Base-by-base conservation (phyloP, 1,284 basidiomycete species). In the Apiotrichum porosum region DNA sequence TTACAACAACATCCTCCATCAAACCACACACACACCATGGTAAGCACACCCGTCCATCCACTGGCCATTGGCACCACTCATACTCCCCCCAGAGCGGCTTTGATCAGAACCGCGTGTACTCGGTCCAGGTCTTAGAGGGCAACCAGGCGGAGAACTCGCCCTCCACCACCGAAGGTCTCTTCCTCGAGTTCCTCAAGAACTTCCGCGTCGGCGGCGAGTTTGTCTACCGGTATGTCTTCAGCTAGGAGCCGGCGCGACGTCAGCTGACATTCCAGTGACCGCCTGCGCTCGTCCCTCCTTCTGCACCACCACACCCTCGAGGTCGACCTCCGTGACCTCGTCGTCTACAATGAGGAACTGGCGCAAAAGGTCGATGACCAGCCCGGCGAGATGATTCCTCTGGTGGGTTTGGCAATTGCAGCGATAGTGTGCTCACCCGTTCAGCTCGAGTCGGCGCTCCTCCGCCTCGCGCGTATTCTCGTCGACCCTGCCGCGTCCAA, bases 271-370 rank as follows among this genome's bases (percentile, higher is more conserved):
- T 58, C 51, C 58, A 92, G 91, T 63, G 94, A 98, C 67, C 86
- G 88, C 54, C 78, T 98, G 36, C 82, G 93, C 18, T 88, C 84
- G 38, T 95, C 93, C 63, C 74, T 97, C 32, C 79, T 98, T 14
- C 75, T 95, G 51, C 93, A 92, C 69, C 88, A 93, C 58, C 84
- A 93, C 64, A 81, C 91, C 17, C 80, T 98, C 19, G 93, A 98
- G 65, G 85, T 98, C 18, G 89, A 95, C 70, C 80, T 98, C 57
- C 82, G 85, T 40, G 91, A 98, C 74, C 75, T 99, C 37, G 83
- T 85, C 56, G 78, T 94, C 19, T 98, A 86, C 79, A 92, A 93
- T 65, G 90, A 95, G 61, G 88, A 94, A 65, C 78, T 99, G 17
- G 91, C 91, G 1, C 89, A 94, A 68, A 82, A 83, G 22, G 83